Percentiles rank a stretch among this genome's conserved stretches.
Conservation (phyloP, 78 protist species). For the Emiliania huxleyi region DNA sequence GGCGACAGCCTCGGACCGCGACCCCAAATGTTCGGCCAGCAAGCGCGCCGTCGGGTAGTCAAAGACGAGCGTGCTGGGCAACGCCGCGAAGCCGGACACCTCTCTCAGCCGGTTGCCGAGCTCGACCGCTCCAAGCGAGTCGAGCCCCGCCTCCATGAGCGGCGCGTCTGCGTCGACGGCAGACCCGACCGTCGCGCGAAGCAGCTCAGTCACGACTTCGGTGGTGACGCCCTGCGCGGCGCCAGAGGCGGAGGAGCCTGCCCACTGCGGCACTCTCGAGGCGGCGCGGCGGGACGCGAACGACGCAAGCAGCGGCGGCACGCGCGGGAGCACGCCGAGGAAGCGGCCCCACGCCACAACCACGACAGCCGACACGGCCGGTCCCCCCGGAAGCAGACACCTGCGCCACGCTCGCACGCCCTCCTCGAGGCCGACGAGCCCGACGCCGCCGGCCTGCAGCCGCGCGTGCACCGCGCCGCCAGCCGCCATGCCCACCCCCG, state of each 20-base stretch:
- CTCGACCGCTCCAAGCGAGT: conserved; percentile 17
- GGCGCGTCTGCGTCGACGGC: neutral
- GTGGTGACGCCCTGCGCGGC: neutral
- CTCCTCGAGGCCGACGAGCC: neutral
- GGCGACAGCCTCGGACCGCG: no score
- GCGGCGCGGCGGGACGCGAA: no score
- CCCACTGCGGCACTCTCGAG: no score
- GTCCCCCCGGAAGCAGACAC: neutral
- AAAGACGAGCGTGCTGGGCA: neutral
- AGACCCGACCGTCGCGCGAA: neutral
- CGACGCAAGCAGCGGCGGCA: neutral
- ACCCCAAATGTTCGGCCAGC: neutral
- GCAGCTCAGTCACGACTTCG: neutral
- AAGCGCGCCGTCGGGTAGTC: neutral
- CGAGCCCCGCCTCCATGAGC: neutral
- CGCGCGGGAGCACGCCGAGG: neutral
- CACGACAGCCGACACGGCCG: neutral
- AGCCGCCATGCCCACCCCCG: neutral
- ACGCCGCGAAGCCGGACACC: neutral
- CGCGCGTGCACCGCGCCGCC: neutral
- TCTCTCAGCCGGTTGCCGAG: neutral
- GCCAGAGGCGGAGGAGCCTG: no score
- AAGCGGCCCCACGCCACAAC: neutral
- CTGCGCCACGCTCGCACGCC: neutral
- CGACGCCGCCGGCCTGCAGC: neutral